These are phyloP conservation scores for Venturia aucupariae DNA, from an alignment of 2,329 filamentous ascomycete species.

Conservation along the genomic window DNA sequence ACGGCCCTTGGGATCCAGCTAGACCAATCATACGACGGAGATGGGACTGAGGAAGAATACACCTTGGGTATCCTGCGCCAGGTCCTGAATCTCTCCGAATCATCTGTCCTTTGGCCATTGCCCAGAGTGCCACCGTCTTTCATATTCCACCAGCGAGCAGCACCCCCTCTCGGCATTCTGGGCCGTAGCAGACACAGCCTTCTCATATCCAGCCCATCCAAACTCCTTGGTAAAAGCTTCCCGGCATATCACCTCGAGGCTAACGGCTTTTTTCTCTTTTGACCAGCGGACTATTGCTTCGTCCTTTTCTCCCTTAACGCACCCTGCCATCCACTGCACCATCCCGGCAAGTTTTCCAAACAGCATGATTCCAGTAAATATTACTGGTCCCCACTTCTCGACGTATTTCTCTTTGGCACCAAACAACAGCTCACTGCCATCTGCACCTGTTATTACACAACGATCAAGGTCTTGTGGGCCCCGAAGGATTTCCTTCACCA, in stretches of 20 bases:
- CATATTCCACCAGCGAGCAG: slow-evolving; percentile 10
- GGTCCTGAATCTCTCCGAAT: background rate
- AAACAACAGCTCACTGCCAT: slow-evolving; percentile 20
- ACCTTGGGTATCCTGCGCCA: background rate
- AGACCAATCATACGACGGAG: slow-evolving; percentile 73
- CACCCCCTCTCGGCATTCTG: background rate
- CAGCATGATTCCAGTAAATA: slow-evolving; percentile 29
- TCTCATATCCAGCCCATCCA: background rate
- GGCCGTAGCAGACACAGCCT: background rate
- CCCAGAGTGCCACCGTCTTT: slow-evolving; percentile 13
- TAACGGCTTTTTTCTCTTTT: background rate
- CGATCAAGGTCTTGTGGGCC: slow-evolving; percentile 25
- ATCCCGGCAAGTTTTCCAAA: slow-evolving; percentile 25
- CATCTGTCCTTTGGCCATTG: slow-evolving; percentile 4
- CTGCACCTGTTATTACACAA: slow-evolving; percentile 24
- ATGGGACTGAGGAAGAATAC: slow-evolving; percentile 31
- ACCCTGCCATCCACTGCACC: slow-evolving; percentile 25
- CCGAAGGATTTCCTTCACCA: slow-evolving; percentile 24
- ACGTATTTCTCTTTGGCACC: slow-evolving; percentile 6
- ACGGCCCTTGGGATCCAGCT: slow-evolving; percentile 94
- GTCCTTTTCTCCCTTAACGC: slow-evolving; percentile 14
- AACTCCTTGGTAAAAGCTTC: background rate
- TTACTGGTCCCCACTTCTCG: slow-evolving; percentile 26
- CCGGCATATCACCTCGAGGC: slow-evolving; percentile 9
- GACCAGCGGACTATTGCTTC: slow-evolving; percentile 18